Conservation (phyloP, 2,329 filamentous ascomycete genomes). For the Aureobasidium sp. region DNA sequence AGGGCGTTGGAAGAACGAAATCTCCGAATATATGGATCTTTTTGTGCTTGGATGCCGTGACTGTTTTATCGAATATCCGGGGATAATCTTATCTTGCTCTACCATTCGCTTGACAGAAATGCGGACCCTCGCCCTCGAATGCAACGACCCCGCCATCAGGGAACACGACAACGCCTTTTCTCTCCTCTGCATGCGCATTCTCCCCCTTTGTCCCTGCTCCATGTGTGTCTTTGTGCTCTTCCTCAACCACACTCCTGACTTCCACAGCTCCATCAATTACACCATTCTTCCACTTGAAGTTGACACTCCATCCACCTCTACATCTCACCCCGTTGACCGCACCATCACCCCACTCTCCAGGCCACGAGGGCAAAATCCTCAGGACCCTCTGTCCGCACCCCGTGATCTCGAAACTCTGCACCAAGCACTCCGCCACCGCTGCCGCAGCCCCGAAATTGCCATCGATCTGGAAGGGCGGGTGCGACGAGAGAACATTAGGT, state of each 20-base stretch:
- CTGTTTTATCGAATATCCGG: too few species aligned
- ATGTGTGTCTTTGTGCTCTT: too few species aligned
- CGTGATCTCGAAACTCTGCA: conserved; percentile 1
- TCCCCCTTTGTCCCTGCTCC: neutral
- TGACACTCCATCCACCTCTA: neutral
- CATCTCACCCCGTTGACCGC: neutral
- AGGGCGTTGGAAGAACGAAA: too few species aligned
- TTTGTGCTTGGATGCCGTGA: too few species aligned
- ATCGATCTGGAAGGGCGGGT: conserved; percentile 6
- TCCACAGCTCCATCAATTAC: conserved; percentile 10
- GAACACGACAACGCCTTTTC: neutral
- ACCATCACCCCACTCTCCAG: neutral
- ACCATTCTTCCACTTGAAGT: neutral
- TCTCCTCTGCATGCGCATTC: neutral
- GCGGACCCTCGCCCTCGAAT: neutral
- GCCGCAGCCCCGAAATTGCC: neutral
- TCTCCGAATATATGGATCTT: too few species aligned
- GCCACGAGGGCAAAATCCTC: neutral
- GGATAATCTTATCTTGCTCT: too few species aligned
- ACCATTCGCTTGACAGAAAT: neutral
- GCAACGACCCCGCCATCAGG: neutral
- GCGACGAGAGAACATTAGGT: neutral
- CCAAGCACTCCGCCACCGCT: neutral
- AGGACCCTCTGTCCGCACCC: neutral
- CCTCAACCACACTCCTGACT: conserved; percentile 8